phyloP scores from a whole-genome alignment of 2,329 filamentous ascomycete species.

The Huntiella bhutanensis region DNA sequence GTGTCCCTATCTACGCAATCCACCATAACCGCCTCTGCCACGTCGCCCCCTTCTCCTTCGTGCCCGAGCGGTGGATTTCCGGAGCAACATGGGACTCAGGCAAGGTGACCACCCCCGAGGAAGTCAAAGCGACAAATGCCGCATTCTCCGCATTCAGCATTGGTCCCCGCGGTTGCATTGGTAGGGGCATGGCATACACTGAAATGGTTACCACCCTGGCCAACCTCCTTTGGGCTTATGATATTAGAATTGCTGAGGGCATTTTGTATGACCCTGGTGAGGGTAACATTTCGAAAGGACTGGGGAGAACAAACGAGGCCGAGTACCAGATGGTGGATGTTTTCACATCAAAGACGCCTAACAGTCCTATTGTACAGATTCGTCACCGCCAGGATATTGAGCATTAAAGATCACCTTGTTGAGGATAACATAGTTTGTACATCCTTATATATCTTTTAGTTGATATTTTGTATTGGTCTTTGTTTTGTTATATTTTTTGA shows the following conservation, averaged over 20 bases:
- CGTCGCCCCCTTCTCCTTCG: conserved; percentile 36
- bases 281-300: conserved; percentile 30
- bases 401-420: background rate
- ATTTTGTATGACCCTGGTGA: conserved; percentile 23
- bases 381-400: conserved; percentile 16
- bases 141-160: conserved; percentile 61
- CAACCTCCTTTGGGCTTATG: conserved; percentile 40
- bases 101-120: conserved; percentile 27
- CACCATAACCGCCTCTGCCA: conserved; percentile 49
- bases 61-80: conserved; percentile 46
- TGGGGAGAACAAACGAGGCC: conserved; percentile 31
- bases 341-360: conserved; percentile 50
- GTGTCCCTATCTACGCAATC: conserved; percentile 47
- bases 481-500: background rate
- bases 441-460: background rate
- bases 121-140: conserved; percentile 36
- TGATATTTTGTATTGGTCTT: background rate
- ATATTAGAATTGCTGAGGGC: conserved; percentile 32
- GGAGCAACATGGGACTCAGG: conserved; percentile 24
- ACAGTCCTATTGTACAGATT: conserved; percentile 51
- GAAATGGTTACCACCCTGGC: conserved; percentile 48
- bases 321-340: conserved; percentile 57
- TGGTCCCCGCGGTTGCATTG: conserved; percentile 52
- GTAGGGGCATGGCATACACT: conserved; percentile 48
- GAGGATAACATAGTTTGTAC: background rate